These are phyloP conservation scores for Plasmodium knowlesi DNA, from an alignment of 169 alveolate genomes.

Conservation along the genomic window DNA sequence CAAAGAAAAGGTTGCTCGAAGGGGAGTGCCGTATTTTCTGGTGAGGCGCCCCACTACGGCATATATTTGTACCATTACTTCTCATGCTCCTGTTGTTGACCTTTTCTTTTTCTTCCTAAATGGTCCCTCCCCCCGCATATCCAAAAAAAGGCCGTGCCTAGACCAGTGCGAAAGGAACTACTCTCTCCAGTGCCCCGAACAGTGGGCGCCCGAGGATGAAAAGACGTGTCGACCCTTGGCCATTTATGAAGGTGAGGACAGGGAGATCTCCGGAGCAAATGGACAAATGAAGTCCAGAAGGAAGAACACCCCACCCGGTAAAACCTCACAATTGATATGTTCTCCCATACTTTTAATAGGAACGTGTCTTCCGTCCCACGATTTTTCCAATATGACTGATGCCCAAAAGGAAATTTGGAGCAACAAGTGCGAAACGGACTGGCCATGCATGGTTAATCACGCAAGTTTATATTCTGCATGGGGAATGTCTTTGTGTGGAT, in stretches of 20 bases:
- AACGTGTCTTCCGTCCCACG: slow-evolving; percentile 27
- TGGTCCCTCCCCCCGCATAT: no score
- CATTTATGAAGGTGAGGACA: slow-evolving; percentile 30
- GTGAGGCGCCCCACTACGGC: not conserved
- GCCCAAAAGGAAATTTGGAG: slow-evolving; percentile 69
- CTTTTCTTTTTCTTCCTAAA: not conserved
- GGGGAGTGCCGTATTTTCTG: slow-evolving; percentile 36
- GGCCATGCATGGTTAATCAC: slow-evolving; percentile 72
- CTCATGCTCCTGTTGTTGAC: not conserved
- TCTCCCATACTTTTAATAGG: slow-evolving; percentile 1
- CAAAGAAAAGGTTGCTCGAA: slow-evolving; percentile 36
- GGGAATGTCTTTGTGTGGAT: not conserved
- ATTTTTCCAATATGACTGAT: slow-evolving; percentile 60
- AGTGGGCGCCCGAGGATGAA: slow-evolving; percentile 57
- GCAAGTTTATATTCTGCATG: not conserved
- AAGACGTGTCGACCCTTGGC: slow-evolving; percentile 43
- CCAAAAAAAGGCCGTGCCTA: slow-evolving; percentile 40
- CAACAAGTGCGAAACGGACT: slow-evolving; percentile 38
- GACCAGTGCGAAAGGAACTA: slow-evolving; percentile 48
- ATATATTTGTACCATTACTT: not conserved
- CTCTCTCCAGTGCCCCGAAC: slow-evolving; percentile 63
- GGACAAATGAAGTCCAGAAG: not conserved
- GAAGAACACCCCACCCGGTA: not conserved
- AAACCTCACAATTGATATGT: not conserved
- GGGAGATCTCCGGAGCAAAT: not conserved